phyloP scores from a whole-genome alignment of 257 asterid species.

The Phtheirospermum japonicum region DNA sequence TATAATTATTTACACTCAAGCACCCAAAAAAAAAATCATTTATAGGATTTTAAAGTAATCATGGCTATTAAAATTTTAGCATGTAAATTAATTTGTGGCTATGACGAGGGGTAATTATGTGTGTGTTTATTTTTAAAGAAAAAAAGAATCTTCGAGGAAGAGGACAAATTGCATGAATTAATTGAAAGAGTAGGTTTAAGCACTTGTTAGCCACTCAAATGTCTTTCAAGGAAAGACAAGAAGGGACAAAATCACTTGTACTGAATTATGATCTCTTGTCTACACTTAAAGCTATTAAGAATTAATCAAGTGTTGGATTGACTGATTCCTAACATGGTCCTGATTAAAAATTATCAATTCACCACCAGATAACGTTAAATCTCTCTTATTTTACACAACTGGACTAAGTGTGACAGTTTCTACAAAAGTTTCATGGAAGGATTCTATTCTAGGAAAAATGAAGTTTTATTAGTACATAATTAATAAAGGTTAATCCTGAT shows the following conservation, averaged over 20 bases:
- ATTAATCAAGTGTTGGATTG: slow-evolving; percentile 31
- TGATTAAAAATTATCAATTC: slow-evolving; percentile 24
- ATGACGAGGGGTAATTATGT: too few species aligned
- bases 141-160: neutral
- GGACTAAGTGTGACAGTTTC: slow-evolving; percentile 31
- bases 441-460: slow-evolving; percentile 26
- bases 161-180: slow-evolving; percentile 19
- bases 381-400: slow-evolving; percentile 10
- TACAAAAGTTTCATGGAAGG: slow-evolving; percentile 26
- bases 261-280: slow-evolving; percentile 39
- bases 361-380: slow-evolving; percentile 1
- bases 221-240: slow-evolving; percentile 28
- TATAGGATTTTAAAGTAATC: too few species aligned
- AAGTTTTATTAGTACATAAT: neutral
- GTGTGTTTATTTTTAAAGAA: too few species aligned
- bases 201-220: slow-evolving; percentile 38
- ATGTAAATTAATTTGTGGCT: slow-evolving; percentile 18
- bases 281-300: slow-evolving; percentile 30
- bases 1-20: too few species aligned
- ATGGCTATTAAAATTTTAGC: neutral
- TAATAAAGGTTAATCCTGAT: slow-evolving; percentile 19
- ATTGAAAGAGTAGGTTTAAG: slow-evolving; percentile 40
- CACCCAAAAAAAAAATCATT: too few species aligned
- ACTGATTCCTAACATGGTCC: slow-evolving; percentile 54
- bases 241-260: slow-evolving; percentile 47